Base-by-base conservation (phyloP, 192 early-diverging fungal species). In the Chytriomyces sp. region DNA sequence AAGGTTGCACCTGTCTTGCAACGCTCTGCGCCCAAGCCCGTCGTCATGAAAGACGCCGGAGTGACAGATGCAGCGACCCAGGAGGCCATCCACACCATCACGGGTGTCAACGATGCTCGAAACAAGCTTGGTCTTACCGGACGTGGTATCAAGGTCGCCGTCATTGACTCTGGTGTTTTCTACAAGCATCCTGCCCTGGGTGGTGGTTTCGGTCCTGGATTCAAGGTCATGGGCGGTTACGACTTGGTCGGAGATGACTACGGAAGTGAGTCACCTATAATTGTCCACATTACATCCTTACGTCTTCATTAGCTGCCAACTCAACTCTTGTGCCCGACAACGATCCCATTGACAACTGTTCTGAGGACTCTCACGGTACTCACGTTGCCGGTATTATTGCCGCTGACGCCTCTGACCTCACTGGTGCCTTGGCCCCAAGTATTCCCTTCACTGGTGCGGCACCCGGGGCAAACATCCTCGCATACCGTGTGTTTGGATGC, bases 391-490 rank as follows among this genome's bases (percentile, higher is more conserved):
- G 83, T 39, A 85, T 81, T 70, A 73, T 85, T 59, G 83, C 59
- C 0, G 83, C 54, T 38, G 60, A 81, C 52, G 78, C 79, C 12
- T 53, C 33, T 14, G 68, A 55, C 73, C 65, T 77, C 56, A 74
- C 59, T 32, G 34, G 17, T 39, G 54, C 26, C 25, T 66, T 52
- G n/a, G 33, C 8, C 10, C 68, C 68, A 22, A 30, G 55, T 10
- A 26, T 70, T 32, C 55, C 62, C 38, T 84, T 75, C 52, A 41
- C 71, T 31, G 95, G 95, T 49, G 91, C 94, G 25, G 94, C 93
- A 17, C 95, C 95, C 0, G 85, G 86, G 54, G 93, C 88, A 32
- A 91, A 82, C 3, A 75, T 96, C 33, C 91, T 91, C 7, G 85
- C 84, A 5, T 98, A 92, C 84, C 83, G 94, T 63, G 84, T 95